A percentile compares a stretch with the other conserved stretches of the same genome.
Conservation (phyloP, 106 monocot species). For the Dendrobium catenatum region DNA sequence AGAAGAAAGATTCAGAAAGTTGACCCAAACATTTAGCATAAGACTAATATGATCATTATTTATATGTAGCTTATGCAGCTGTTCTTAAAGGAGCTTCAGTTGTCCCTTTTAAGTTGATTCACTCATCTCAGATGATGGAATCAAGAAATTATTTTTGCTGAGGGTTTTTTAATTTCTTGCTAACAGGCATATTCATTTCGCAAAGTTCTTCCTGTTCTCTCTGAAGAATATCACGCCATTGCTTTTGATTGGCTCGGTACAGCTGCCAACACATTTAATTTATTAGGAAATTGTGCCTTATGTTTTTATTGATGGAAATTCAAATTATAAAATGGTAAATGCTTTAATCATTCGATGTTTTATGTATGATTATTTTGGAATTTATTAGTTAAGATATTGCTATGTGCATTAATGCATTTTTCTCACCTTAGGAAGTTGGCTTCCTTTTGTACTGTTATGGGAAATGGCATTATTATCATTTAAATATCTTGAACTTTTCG, state of each 20-base stretch:
- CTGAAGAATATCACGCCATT: constrained; percentile 58
- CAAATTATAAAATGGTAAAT: background rate
- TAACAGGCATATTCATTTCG: constrained; percentile 95
- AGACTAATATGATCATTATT: constrained; percentile 1
- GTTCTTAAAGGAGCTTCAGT: background rate
- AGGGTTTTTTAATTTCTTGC: constrained; percentile 7
- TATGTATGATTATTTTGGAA: background rate
- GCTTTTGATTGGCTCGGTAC: constrained; percentile 99
- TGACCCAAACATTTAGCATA: background rate
- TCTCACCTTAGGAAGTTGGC: background rate
- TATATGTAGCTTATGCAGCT: background rate
- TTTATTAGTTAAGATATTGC: background rate
- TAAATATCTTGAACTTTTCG: too few species aligned
- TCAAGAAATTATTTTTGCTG: background rate
- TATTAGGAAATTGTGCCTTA: background rate
- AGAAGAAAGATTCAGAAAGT: background rate
- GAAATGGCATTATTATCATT: too few species aligned
- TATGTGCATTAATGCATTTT: background rate
- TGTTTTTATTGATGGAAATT: background rate
- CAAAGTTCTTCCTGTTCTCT: constrained; percentile 76
- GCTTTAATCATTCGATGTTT: constrained; percentile 1
- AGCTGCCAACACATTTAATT: background rate
- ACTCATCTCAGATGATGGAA: background rate
- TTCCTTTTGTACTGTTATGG: too few species aligned
- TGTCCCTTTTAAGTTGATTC: background rate